Percentiles rank a stretch among this genome's conserved stretches.
These are phyloP conservation scores for Coemansia furcata DNA, from an alignment of 192 early-diverging fungal species.

Conservation along the genomic window DNA sequence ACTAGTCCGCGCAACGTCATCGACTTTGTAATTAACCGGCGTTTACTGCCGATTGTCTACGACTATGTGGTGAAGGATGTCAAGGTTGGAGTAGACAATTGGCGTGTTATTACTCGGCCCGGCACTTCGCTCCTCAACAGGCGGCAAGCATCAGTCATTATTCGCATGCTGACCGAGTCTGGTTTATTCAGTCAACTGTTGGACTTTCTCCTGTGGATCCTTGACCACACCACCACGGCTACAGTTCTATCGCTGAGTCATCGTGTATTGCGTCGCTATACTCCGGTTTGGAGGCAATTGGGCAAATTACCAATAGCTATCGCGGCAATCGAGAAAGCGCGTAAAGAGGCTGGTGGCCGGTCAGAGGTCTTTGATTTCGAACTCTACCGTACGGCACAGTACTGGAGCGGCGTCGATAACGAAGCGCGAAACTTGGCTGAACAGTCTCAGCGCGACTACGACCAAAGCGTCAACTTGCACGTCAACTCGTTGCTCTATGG, in stretches of 20 bases:
- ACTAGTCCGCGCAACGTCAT: slow-evolving; percentile 20
- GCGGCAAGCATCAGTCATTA: slow-evolving; percentile 57
- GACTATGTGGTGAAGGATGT: slow-evolving; percentile 52
- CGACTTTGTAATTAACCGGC: slow-evolving; percentile 23
- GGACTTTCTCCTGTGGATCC: slow-evolving; percentile 43
- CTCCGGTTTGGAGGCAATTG: slow-evolving; percentile 20
- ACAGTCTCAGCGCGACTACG: slow-evolving; percentile 18
- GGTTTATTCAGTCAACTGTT: slow-evolving; percentile 19
- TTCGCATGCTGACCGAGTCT: slow-evolving; percentile 17
- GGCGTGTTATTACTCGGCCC: slow-evolving; percentile 75
- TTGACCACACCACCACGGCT: slow-evolving; percentile 18
- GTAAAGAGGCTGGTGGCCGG: background rate
- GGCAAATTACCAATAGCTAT: slow-evolving; percentile 13
- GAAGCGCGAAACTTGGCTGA: background rate
- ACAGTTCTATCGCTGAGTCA: slow-evolving; percentile 16
- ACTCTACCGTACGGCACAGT: slow-evolving; percentile 20
- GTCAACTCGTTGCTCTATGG: slow-evolving; percentile 10
- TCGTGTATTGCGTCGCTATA: slow-evolving; percentile 22
- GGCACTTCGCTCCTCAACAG: slow-evolving; percentile 72
- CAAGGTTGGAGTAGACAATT: slow-evolving; percentile 62
- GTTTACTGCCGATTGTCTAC: slow-evolving; percentile 38
- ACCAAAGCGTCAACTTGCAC: slow-evolving; percentile 12
- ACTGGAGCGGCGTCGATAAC: slow-evolving; percentile 8
- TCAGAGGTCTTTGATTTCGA: slow-evolving; percentile 33
- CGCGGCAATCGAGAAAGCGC: background rate